Conservation (phyloP, 331 rosid species). For the Stylosanthes scabra region DNA sequence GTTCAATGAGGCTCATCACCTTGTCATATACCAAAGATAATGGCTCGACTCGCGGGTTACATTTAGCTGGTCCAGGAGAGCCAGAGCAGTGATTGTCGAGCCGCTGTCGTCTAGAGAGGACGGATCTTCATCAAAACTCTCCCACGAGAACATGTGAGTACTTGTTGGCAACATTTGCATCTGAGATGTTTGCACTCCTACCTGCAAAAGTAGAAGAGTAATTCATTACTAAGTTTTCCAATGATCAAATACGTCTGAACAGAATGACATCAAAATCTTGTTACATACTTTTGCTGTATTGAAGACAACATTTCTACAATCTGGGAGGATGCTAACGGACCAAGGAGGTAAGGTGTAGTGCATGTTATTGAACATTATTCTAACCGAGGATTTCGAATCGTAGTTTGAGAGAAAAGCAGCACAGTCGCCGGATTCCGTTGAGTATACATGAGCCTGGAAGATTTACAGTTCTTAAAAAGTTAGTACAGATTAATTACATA, state of each 20-base stretch:
- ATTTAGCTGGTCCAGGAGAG: slow-evolving; percentile 80
- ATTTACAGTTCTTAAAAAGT: background rate
- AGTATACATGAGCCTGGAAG: slow-evolving; percentile 73
- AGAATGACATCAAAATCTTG: background rate
- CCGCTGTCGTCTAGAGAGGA: slow-evolving; percentile 59
- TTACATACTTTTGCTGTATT: slow-evolving; percentile 77
- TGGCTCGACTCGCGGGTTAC: slow-evolving; percentile 77
- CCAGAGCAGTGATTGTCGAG: slow-evolving; percentile 55
- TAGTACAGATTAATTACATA: slow-evolving; percentile 10
- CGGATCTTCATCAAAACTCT: slow-evolving; percentile 62
- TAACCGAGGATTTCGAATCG: slow-evolving; percentile 59
- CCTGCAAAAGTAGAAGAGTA: slow-evolving; percentile 42
- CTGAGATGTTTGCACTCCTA: slow-evolving; percentile 80
- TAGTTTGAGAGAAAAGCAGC: slow-evolving; percentile 82
- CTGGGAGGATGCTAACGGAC: slow-evolving; percentile 87
- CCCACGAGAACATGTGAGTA: slow-evolving; percentile 57
- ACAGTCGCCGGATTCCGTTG: slow-evolving; percentile 73
- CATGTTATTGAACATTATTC: slow-evolving; percentile 74
- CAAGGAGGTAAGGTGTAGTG: slow-evolving; percentile 87
- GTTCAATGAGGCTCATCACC: slow-evolving; percentile 57
- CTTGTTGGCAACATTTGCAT: slow-evolving; percentile 77
- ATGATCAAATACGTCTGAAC: background rate
- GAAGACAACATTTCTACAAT: slow-evolving; percentile 75
- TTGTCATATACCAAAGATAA: slow-evolving; percentile 88
- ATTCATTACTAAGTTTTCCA: slow-evolving; percentile 1